Evolutionary conservation across 768 basidiomycete species (phyloP), one percentile per base, ranked within the genome.

Genomic region (Lactarius evosmus): DNA sequence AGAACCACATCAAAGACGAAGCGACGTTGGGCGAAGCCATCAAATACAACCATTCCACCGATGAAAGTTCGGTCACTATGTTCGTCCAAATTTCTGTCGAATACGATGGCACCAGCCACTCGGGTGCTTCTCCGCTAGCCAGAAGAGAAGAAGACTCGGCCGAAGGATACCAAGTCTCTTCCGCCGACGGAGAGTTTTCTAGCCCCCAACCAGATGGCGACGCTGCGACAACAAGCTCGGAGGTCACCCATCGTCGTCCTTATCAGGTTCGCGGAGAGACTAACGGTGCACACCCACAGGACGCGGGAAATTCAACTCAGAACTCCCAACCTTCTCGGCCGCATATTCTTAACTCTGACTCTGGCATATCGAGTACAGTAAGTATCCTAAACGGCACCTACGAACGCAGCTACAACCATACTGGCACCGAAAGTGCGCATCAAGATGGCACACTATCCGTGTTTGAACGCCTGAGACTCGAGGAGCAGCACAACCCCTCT

Each of bases 101-200:
- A 65, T 95, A 93, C 69, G 95, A 97, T 73, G 92, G 92, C 0
- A 91, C 89, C 16, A 91, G 89, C 74, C 79, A 96, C 62, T 94
- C 91, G 9, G 95, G 96, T 68, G 91, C 93, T 2, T 85, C 85
- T 12, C 94, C 92, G 9, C 76, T 95, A 17, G 83, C 82, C n/a
- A 92, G 91, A 72, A 70, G 87, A 71, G 90, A 95, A 50, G 89
- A 92, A 67, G 86, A 85, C 76, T 78, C 75, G 67, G 77, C 81
- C 50, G 88, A 86, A 67, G 80, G 78, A 60, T 86, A 86, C 69
- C 82, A 82, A 56, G 76, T 77, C 36, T 83, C 85, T 1, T 78
- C 87, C 49, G 79, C 81, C 1, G 78, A 82, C 36, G 75, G 76
- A 44, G 71, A 78, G 11, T 77, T 78, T 1, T 70, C 78, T 11